Percentiles rank a stretch among this genome's conserved stretches.
phyloP scores from a whole-genome alignment of 768 basidiomycete species.

The Lactarius akahatsu region DNA sequence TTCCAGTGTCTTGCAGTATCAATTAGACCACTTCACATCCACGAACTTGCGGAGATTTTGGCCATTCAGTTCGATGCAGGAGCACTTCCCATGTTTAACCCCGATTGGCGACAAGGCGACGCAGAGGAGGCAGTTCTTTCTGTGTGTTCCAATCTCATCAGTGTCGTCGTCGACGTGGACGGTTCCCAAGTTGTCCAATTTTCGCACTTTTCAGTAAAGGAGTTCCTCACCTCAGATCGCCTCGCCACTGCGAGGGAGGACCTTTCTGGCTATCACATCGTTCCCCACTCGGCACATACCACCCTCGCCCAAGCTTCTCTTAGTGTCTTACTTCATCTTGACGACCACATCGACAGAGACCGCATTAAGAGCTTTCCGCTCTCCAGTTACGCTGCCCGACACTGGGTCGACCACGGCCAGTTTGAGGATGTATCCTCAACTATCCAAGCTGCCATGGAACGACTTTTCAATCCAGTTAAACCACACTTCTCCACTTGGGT shows the following conservation, averaged over 20 bases:
- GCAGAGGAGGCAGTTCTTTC: not conserved
- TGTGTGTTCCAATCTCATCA: slow-evolving; percentile 6
- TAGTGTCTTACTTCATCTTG: not conserved
- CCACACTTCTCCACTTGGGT: slow-evolving; percentile 1
- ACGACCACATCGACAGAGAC: not conserved
- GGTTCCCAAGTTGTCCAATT: slow-evolving; percentile 7
- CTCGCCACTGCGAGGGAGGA: not conserved
- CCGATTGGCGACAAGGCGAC: slow-evolving; percentile 12
- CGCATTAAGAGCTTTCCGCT: slow-evolving; percentile 1
- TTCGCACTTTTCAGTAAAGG: slow-evolving; percentile 18
- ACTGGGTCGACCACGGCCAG: slow-evolving; percentile 8
- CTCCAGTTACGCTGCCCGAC: not conserved
- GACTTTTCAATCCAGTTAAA: not conserved
- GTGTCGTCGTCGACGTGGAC: not conserved
- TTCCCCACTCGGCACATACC: not conserved
- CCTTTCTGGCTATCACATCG: slow-evolving; percentile 8
- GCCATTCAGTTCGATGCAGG: not conserved
- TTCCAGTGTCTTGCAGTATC: slow-evolving; percentile 13
- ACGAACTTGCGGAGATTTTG: slow-evolving; percentile 14
- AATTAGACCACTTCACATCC: slow-evolving; percentile 2
- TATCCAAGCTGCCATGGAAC: not conserved
- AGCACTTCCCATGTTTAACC: not conserved
- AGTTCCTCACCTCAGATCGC: slow-evolving; percentile 6
- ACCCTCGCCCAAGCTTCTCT: slow-evolving; percentile 4
- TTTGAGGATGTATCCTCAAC: not conserved